A percentile compares a stretch with the other conserved stretches of the same genome.
phyloP scores from a whole-genome alignment of 768 basidiomycete species.

The Imleria badia region DNA sequence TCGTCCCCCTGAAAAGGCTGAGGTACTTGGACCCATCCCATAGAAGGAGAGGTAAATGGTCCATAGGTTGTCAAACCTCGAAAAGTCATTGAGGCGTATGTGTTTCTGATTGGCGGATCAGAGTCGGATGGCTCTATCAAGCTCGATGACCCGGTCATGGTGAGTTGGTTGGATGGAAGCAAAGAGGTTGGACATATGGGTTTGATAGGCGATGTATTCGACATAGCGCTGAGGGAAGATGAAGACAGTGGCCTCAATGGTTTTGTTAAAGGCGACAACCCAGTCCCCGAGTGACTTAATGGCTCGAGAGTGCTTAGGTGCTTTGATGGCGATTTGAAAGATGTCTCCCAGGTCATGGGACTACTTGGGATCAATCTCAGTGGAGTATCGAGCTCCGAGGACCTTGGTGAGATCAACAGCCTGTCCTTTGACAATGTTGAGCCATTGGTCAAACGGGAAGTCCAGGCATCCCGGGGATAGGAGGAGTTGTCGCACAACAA shows the following conservation, averaged over 20 bases:
- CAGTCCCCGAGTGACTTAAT: neutral
- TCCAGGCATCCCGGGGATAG: neutral
- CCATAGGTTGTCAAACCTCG: neutral
- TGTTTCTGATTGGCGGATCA: neutral
- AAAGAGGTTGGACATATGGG: neutral
- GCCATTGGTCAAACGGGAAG: constrained; percentile 10
- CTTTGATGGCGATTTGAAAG: neutral
- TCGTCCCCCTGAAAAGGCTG: no score
- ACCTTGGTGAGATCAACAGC: constrained; percentile 8
- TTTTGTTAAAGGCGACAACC: neutral
- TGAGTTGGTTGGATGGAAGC: neutral
- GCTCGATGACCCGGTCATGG: neutral
- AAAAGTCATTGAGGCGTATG: neutral
- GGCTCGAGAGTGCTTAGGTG: neutral
- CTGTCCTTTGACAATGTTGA: constrained; percentile 2
- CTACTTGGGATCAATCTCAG: neutral
- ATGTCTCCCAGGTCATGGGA: constrained; percentile 1
- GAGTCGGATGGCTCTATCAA: neutral
- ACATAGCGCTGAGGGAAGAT: no score
- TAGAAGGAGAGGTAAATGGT: neutral
- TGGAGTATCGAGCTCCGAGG: neutral
- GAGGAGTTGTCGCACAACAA: neutral
- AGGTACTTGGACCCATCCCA: neutral
- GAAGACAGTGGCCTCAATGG: neutral
- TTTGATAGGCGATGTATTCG: neutral